phyloP scores from a whole-genome alignment of 148 eudicot species.

The Fagopyrum esculentum region DNA sequence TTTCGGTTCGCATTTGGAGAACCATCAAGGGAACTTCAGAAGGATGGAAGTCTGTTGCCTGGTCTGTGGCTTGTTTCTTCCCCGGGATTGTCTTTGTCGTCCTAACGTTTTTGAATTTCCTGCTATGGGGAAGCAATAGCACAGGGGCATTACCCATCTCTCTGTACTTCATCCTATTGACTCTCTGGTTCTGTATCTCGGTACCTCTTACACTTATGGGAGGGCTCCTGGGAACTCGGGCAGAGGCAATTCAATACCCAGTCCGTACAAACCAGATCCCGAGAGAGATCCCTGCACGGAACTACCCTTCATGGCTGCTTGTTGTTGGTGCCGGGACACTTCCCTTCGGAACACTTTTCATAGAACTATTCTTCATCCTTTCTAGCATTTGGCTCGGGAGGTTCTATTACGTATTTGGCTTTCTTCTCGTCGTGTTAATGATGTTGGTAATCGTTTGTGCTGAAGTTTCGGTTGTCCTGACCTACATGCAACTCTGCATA shows the following conservation, averaged over 20 bases:
- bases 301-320: slow-evolving; percentile 55
- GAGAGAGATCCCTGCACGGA: slow-evolving; percentile 53
- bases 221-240: slow-evolving; percentile 7
- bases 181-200: slow-evolving; percentile 60
- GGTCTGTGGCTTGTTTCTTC: too few relatives aligned
- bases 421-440: slow-evolving; percentile 39
- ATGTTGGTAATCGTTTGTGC: slow-evolving; percentile 46
- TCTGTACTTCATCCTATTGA: slow-evolving; percentile 40
- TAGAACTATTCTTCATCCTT: slow-evolving; percentile 55
- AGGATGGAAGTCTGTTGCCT: slow-evolving; percentile 56
- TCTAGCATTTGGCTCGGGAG: slow-evolving; percentile 66
- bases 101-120: slow-evolving; percentile 44
- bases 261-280: slow-evolving; percentile 61
- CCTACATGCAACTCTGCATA: slow-evolving; percentile 66
- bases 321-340: slow-evolving; percentile 64
- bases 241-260: slow-evolving; percentile 29
- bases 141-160: slow-evolving; percentile 63
- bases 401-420: slow-evolving; percentile 57
- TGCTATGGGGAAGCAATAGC: slow-evolving; percentile 62
- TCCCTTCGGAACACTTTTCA: slow-evolving; percentile 59
- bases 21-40: slow-evolving; percentile 15
- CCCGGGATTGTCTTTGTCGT: slow-evolving; percentile 14
- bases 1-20: too few relatives aligned
- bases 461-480: slow-evolving; percentile 55
- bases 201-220: slow-evolving; percentile 62